Conservation (phyloP, 306 rosid species). For the Dicorynia guianensis region DNA sequence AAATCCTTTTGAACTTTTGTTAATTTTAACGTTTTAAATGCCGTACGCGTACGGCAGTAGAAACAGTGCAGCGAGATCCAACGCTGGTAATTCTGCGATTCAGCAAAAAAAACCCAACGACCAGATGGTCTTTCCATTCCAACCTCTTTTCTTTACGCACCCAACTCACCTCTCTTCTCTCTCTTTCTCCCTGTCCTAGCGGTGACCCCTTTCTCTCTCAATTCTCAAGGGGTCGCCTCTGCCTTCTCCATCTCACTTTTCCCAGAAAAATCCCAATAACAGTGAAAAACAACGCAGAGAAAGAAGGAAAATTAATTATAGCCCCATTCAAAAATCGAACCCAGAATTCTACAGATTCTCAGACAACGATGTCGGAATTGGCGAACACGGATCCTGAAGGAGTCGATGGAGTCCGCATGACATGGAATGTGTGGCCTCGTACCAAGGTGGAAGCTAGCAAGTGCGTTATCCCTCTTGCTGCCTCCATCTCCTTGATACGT, state of each 20-base stretch:
- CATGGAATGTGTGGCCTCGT: slow-evolving; percentile 94
- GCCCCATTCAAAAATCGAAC: not conserved
- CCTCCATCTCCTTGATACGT: slow-evolving; percentile 75
- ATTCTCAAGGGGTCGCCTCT: slow-evolving; percentile 52
- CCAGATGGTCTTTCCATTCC: not conserved
- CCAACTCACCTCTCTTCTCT: not conserved
- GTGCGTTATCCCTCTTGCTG: slow-evolving; percentile 89
- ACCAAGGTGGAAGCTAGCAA: slow-evolving; percentile 88
- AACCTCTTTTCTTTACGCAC: not conserved
- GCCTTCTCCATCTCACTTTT: not conserved
- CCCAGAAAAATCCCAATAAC: not conserved
- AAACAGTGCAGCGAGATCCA: too few relatives aligned
- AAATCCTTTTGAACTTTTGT: too few relatives aligned
- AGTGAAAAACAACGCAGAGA: not conserved
- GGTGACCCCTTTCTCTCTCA: slow-evolving; percentile 63
- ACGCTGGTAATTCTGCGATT: too few relatives aligned
- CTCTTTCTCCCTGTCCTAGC: slow-evolving; percentile 30
- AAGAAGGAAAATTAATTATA: too few relatives aligned
- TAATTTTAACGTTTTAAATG: too few relatives aligned
- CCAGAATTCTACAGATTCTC: not conserved
- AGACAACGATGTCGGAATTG: slow-evolving; percentile 70
- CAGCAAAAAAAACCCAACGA: too few relatives aligned
- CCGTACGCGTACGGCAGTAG: too few relatives aligned
- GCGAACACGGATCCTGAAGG: slow-evolving; percentile 86
- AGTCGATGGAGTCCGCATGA: slow-evolving; percentile 87